Evolutionary conservation across 495 filamentous ascomycete genomes (phyloP).

Genomic region (Aspergillus baeticus): DNA sequence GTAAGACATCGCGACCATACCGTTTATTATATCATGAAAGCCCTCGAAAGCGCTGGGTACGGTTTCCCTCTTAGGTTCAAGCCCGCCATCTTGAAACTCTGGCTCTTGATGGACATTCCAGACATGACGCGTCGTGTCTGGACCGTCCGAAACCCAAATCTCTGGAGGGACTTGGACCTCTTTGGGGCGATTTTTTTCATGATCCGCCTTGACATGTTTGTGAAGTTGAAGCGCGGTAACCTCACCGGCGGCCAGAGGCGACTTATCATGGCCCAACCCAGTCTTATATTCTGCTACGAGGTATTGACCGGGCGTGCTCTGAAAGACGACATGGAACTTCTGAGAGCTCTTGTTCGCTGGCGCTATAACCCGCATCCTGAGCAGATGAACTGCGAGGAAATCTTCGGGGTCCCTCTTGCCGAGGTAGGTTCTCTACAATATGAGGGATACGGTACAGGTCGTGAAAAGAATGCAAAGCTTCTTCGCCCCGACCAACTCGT

Average conservation of each 20-base stretch:
- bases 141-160: constrained; percentile 44
- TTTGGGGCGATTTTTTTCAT: constrained; percentile 55
- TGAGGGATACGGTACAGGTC: background rate
- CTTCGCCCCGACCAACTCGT: constrained; percentile 57
- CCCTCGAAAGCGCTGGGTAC: constrained; percentile 49
- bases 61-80: constrained; percentile 44
- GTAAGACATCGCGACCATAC: constrained; percentile 44
- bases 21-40: constrained; percentile 53
- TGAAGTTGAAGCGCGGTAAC: constrained; percentile 50
- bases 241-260: constrained; percentile 43
- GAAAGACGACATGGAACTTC: constrained; percentile 36
- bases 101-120: constrained; percentile 63
- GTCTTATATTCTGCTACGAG: constrained; percentile 47
- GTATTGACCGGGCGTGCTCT: constrained; percentile 45
- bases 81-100: constrained; percentile 56
- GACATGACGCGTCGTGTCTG: constrained; percentile 46
- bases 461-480: constrained; percentile 24
- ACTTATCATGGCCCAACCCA: constrained; percentile 59
- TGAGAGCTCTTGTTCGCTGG: constrained; percentile 44
- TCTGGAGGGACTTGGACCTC: constrained; percentile 55
- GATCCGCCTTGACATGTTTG: constrained; percentile 59
- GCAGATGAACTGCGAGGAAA: background rate
- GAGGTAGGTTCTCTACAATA: constrained; percentile 4
- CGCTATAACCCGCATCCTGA: constrained; percentile 17
- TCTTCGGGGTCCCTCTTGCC: constrained; percentile 18